These are phyloP conservation scores for Gonapodya sp. DNA, from an alignment of 192 early-diverging fungal species.

Conservation along the genomic window DNA sequence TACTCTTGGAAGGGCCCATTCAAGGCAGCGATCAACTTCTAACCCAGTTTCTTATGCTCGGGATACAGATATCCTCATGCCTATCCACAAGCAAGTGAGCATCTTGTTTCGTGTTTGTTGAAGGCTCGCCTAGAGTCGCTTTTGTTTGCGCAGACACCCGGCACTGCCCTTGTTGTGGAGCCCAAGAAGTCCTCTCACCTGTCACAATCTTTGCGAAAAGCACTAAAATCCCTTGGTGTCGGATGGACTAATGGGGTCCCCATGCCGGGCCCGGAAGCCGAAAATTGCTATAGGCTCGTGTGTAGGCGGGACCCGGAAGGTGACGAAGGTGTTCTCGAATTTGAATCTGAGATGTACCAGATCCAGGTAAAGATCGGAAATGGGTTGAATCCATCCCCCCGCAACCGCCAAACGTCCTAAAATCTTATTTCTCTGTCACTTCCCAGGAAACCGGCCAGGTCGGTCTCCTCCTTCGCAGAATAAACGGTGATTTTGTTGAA, in stretches of 20 bases:
- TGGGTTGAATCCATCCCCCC: too few species aligned
- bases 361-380: too few species aligned
- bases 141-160: neutral
- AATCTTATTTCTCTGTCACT: too few species aligned
- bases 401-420: too few species aligned
- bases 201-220: neutral
- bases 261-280: neutral
- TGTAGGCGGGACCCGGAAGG: neutral
- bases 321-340: neutral
- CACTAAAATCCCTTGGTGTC: neutral
- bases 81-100: neutral
- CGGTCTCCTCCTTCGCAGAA: neutral
- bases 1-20: neutral
- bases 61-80: neutral
- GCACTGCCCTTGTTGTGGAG: neutral
- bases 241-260: neutral
- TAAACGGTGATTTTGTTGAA: neutral
- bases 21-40: neutral
- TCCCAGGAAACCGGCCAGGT: conserved; percentile 1
- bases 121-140: too few species aligned
- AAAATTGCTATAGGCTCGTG: neutral
- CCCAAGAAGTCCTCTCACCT: neutral
- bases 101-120: too few species aligned
- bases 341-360: neutral
- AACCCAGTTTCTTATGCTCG: neutral